Evolutionary conservation across 2,329 filamentous ascomycete species (phyloP).

Genomic region (Biscogniauxia sp.): DNA sequence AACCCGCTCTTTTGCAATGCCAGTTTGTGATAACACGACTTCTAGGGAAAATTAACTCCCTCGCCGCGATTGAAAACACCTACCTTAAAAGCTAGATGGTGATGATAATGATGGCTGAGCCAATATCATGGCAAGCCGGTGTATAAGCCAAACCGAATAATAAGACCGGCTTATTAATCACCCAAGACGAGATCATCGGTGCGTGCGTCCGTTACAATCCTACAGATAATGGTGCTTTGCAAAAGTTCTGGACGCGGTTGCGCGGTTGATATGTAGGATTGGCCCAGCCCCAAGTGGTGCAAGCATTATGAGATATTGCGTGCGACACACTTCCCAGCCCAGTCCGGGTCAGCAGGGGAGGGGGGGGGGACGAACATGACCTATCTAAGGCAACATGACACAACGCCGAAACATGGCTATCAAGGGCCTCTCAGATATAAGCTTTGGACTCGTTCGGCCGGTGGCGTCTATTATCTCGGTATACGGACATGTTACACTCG

Average conservation of each 20-base stretch:
- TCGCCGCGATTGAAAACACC: neutral
- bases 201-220: no score
- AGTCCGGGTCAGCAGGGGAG: neutral
- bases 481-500: neutral
- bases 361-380: neutral
- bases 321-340: constrained; percentile 18
- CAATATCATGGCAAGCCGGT: no score
- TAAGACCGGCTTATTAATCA: neutral
- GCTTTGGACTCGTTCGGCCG: neutral
- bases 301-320: constrained; percentile 19
- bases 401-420: neutral
- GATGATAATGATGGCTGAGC: no score
- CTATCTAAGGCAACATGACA: constrained; percentile 10
- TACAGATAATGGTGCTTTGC: neutral
- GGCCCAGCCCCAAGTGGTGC: constrained; percentile 8
- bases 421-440: neutral
- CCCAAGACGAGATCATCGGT: neutral
- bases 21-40: neutral
- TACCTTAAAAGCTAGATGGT: no score
- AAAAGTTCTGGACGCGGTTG: neutral
- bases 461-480: neutral
- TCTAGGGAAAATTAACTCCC: neutral
- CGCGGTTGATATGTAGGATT: constrained; percentile 1
- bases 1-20: neutral
- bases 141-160: neutral